Evolutionary conservation across 2,329 filamentous ascomycete genomes (phyloP), one percentile per base, ranked within the genome.

Genomic region (Cordyceps farinosa): DNA sequence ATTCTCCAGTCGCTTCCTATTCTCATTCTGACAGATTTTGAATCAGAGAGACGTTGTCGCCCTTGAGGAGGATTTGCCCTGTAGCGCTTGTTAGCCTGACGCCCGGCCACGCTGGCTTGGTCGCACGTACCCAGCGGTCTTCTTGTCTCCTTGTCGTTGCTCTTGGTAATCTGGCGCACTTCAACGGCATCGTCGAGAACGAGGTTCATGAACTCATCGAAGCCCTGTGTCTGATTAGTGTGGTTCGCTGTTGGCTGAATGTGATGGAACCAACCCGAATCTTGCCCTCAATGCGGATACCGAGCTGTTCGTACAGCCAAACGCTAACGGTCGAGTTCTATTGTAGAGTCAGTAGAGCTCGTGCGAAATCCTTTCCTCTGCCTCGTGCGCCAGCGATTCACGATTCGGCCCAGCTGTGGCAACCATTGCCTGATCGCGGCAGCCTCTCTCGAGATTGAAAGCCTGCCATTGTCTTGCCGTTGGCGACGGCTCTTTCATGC

Each of bases 201-300:
- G 56, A 99, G 82, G 80, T 99, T 99, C 93, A 99, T 97, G 80
- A 98, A 99, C 78, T 99, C 95, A 75, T 99, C 95, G 69, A 99
- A 99, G 15, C 95, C 93, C 92, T 97, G 66, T 32, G n/a, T 8
- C n/a, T 22, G 56, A 64, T 72, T 61, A 72, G 68, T 53, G 51
- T 32, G 94, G 90, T 75, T 95, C 91, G 69, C 94, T 95, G 22
- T 42, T 3, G 29, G 50, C 63, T 48, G 22, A 45, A 38, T 30
- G 5, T 10, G 34, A n/a, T 3, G 38, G n/a, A 48, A 77, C 88
- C 67, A 77, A 96, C 94, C 72, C 95, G 87, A 69, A 99, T 97
- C 80, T 94, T 97, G 66, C 95, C 95, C 79, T 98, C 93, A 73
- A 99, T 97, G 65, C 95, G 85, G 73, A 97, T 93, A 15, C 88